phyloP scores from a whole-genome alignment of 371 early-diverging fungal species.

The Mycotypha africana region DNA sequence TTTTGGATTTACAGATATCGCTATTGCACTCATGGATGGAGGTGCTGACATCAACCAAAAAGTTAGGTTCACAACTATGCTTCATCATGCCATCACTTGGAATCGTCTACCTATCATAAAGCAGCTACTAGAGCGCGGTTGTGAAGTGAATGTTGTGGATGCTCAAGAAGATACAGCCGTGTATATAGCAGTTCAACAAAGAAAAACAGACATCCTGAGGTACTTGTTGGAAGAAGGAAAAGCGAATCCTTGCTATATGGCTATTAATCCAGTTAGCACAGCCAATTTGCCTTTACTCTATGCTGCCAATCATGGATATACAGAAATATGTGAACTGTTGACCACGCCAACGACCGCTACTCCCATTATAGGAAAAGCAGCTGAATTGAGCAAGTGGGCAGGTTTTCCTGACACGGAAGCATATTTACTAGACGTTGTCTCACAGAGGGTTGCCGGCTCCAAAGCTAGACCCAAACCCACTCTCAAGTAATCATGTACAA shows the following conservation, averaged over 20 bases:
- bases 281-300: slow-evolving; percentile 38
- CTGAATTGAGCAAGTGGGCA: slow-evolving; percentile 24
- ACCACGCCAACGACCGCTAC: slow-evolving; percentile 24
- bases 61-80: slow-evolving; percentile 25
- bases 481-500: too few species aligned
- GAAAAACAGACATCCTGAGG: slow-evolving; percentile 40
- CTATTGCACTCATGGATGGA: slow-evolving; percentile 15
- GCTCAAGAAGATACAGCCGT: slow-evolving; percentile 40
- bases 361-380: slow-evolving; percentile 26
- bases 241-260: slow-evolving; percentile 30
- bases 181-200: slow-evolving; percentile 41
- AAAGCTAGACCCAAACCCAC: too few species aligned
- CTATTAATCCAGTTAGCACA: slow-evolving; percentile 3
- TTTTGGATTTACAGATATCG: slow-evolving; percentile 21
- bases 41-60: slow-evolving; percentile 35
- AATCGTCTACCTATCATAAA: slow-evolving; percentile 36
- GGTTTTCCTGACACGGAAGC: slow-evolving; percentile 15
- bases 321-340: slow-evolving; percentile 35
- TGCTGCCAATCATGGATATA: slow-evolving; percentile 46
- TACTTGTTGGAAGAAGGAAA: slow-evolving; percentile 28
- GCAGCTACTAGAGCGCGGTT: slow-evolving; percentile 22
- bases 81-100: slow-evolving; percentile 45
- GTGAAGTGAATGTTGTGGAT: slow-evolving; percentile 32
- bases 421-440: too few species aligned
- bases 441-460: too few species aligned